These are phyloP conservation scores for Salix arbutifolia DNA, from an alignment of 345 rosid species.

Conservation along the genomic window DNA sequence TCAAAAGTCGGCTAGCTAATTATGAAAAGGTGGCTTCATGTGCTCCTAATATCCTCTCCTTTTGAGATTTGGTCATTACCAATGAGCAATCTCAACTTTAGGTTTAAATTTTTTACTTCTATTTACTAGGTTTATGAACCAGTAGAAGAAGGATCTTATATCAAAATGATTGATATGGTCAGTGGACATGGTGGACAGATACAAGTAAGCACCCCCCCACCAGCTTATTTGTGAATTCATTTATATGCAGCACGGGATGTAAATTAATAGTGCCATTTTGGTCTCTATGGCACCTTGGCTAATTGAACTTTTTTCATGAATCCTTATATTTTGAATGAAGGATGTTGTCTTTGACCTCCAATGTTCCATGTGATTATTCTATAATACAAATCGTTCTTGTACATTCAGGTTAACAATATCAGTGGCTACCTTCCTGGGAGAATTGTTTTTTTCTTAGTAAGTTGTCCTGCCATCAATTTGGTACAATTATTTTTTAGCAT, in stretches of 20 bases:
- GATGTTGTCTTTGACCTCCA: not conserved
- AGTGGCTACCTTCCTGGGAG: slow-evolving; percentile 99
- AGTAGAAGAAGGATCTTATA: slow-evolving; percentile 97
- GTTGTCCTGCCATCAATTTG: slow-evolving; percentile 13
- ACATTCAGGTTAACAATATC: slow-evolving; percentile 83
- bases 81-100: slow-evolving; percentile 10
- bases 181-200: slow-evolving; percentile 95
- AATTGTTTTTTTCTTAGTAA: slow-evolving; percentile 97
- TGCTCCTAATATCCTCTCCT: slow-evolving; percentile 16
- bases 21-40: slow-evolving; percentile 65
- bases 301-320: not conserved
- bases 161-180: slow-evolving; percentile 99
- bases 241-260: not conserved
- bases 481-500: not conserved
- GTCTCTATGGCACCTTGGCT: not conserved
- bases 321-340: not conserved
- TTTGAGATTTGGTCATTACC: not conserved
- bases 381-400: slow-evolving; percentile 9
- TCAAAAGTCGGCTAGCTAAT: slow-evolving; percentile 76
- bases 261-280: not conserved
- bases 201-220: slow-evolving; percentile 44
- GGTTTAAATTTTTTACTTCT: slow-evolving; percentile 14
- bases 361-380: not conserved
- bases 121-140: slow-evolving; percentile 87
- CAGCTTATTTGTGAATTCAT: not conserved